Evolutionary conservation across 2,329 filamentous ascomycete species (phyloP).

Genomic region (Colletotrichum lentis): DNA sequence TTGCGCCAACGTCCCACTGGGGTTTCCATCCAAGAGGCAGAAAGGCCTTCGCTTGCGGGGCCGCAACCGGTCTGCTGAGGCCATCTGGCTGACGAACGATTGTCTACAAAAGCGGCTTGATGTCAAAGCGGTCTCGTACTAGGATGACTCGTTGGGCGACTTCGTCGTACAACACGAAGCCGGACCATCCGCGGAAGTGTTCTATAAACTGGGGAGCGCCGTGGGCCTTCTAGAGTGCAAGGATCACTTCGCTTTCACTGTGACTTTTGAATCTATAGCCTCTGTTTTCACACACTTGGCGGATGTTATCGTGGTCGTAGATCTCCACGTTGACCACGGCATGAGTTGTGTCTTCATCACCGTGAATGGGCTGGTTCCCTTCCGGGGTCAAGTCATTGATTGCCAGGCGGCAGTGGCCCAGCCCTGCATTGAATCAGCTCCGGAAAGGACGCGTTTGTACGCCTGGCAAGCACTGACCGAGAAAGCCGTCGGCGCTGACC

Average conservation of each 20-base stretch:
- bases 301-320: conserved; percentile 60
- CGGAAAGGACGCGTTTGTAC: no score
- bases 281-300: conserved; percentile 46
- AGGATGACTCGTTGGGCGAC: conserved; percentile 51
- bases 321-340: conserved; percentile 68
- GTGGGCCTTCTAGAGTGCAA: conserved; percentile 60
- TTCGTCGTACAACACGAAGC: conserved; percentile 59
- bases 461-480: conserved; percentile 18
- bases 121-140: conserved; percentile 63
- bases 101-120: conserved; percentile 65
- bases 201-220: conserved; percentile 49
- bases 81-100: conserved; percentile 2
- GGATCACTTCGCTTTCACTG: conserved; percentile 62
- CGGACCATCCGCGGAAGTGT: conserved; percentile 63
- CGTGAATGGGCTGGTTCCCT: conserved; percentile 57
- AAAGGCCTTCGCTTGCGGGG: conserved; percentile 64
- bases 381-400: conserved; percentile 60
- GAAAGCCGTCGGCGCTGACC: conserved; percentile 32
- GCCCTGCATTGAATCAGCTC: conserved; percentile 28
- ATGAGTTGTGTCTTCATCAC: conserved; percentile 52
- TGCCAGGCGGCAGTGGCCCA: conserved; percentile 59
- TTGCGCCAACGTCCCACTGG: conserved; percentile 59
- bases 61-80: conserved; percentile 52
- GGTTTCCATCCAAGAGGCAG: conserved; percentile 59
- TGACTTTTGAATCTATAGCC: conserved; percentile 55